Base-by-base conservation (phyloP, 129 eudicot genomes). In the Ambrosia artemisiifolia region DNA sequence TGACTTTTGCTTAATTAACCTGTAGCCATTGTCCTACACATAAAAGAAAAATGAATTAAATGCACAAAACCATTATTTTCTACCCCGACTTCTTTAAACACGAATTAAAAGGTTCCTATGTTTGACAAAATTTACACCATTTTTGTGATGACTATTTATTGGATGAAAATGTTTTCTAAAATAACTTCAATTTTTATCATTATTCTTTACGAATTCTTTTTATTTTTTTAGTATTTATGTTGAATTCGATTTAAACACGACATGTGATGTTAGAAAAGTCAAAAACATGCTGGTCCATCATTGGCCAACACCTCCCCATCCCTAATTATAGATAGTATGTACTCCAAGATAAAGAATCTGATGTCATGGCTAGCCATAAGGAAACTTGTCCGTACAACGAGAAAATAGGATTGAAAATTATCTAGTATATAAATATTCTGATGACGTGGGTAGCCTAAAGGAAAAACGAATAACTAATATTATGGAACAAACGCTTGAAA, bases 231-330 rank as follows among this genome's bases (percentile, higher is more conserved):
- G 66, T 40, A 56, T 55, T 40, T 11, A 64, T 65, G 56, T 10
- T 24, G 65, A 75, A 38, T 20, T 75, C 44, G 48, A 14, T 64
- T 38, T 38, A 75, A 55, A 75, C 79, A 75, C 46, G 51, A 50
- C 79, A 75, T 65, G 79, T 75, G 72, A 65, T 65, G 56, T 40
- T 64, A 36, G 34, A 75, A 55, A 65, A 75, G 79, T 75, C 79
- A 75, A 75, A 74, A 75, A 75, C 72, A 75, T 65, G 44, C 55
- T 50, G 56, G 79, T 64, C 79, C 79, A 75, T 65, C 40, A 36
- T 51, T 51, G 70, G 63, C 79, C 65, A 64, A 64, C 72, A 65
- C 79, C 79, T 16, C 72, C 51, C 79, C 79, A 75, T 75, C 56
- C 79, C 72, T 65, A 42, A 74, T 74, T 64, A 64, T 49, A 64